phyloP scores from a whole-genome alignment of 2,329 filamentous ascomycete species.

The Diplodia scrobiculata region DNA sequence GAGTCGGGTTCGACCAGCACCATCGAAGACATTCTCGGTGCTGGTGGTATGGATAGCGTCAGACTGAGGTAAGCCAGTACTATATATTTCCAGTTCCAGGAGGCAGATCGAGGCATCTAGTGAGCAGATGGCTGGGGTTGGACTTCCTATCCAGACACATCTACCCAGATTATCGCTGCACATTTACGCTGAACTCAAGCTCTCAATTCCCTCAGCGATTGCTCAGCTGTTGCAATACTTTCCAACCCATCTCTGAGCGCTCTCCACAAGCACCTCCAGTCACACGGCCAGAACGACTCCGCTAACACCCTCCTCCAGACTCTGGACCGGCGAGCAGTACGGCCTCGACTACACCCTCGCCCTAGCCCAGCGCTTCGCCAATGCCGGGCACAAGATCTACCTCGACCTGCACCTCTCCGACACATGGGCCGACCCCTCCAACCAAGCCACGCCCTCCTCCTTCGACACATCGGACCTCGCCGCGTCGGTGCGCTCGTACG shows the following conservation, averaged over 20 bases:
- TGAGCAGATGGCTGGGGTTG: background rate
- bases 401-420: slow-evolving; percentile 69
- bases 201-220: too few species aligned
- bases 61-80: slow-evolving; percentile 13
- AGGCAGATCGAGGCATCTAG: background rate
- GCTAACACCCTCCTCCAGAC: slow-evolving; percentile 39
- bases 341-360: slow-evolving; percentile 70
- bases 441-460: slow-evolving; percentile 64
- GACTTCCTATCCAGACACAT: background rate
- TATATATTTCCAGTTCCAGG: background rate
- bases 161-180: background rate
- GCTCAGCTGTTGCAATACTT: background rate
- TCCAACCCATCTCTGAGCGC: background rate
- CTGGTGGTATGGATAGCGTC: slow-evolving; percentile 29
- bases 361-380: slow-evolving; percentile 66
- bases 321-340: slow-evolving; percentile 70
- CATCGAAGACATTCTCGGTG: slow-evolving; percentile 22
- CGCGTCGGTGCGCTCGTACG: slow-evolving; percentile 70
- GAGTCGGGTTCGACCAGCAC: slow-evolving; percentile 9
- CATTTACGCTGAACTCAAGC: too few species aligned
- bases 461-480: slow-evolving; percentile 64
- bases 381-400: slow-evolving; percentile 62
- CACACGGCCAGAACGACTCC: background rate
- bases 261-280: background rate
- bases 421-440: slow-evolving; percentile 68